phyloP scores from a whole-genome alignment of 441 rosid species.

The Pelargonium australe region DNA sequence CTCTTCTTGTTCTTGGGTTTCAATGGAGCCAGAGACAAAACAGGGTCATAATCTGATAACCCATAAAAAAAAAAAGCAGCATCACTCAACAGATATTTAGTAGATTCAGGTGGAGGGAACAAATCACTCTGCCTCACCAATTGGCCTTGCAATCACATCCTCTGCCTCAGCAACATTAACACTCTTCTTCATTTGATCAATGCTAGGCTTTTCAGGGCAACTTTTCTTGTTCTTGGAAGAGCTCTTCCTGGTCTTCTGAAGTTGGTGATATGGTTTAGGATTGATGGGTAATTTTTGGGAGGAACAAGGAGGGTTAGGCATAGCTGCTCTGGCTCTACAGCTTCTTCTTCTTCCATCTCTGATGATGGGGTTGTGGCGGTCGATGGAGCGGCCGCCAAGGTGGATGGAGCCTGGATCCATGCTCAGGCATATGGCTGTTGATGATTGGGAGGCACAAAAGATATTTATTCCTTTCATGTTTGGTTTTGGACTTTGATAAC shows the following conservation, averaged over 20 bases:
- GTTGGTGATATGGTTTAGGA: constrained; percentile 48
- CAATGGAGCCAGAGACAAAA: constrained; percentile 35
- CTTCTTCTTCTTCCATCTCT: constrained; percentile 42
- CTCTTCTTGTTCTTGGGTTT: constrained; percentile 23
- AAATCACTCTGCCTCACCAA: constrained; percentile 29
- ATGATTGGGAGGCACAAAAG: constrained; percentile 74
- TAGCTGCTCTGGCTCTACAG: constrained; percentile 25
- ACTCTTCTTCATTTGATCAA: constrained; percentile 8
- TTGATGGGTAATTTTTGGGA: constrained; percentile 43
- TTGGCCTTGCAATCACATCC: constrained; percentile 15
- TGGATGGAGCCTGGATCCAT: constrained; percentile 39
- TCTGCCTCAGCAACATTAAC: not conserved
- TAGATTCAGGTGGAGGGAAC: constrained; percentile 64
- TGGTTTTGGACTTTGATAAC: constrained; percentile 14
- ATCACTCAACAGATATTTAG: constrained; percentile 59
- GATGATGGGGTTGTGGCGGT: constrained; percentile 91
- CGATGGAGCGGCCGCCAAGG: constrained; percentile 73
- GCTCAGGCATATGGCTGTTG: constrained; percentile 57
- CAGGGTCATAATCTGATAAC: constrained; percentile 47
- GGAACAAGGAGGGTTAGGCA: constrained; percentile 44
- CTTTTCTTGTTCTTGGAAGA: constrained; percentile 10
- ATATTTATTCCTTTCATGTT: constrained; percentile 41
- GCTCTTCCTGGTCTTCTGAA: constrained; percentile 28
- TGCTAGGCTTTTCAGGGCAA: not conserved
- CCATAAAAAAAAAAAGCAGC: constrained; percentile 33